Conservation (phyloP, 2,329 filamentous ascomycete genomes). For the Aspergillus sp. region DNA sequence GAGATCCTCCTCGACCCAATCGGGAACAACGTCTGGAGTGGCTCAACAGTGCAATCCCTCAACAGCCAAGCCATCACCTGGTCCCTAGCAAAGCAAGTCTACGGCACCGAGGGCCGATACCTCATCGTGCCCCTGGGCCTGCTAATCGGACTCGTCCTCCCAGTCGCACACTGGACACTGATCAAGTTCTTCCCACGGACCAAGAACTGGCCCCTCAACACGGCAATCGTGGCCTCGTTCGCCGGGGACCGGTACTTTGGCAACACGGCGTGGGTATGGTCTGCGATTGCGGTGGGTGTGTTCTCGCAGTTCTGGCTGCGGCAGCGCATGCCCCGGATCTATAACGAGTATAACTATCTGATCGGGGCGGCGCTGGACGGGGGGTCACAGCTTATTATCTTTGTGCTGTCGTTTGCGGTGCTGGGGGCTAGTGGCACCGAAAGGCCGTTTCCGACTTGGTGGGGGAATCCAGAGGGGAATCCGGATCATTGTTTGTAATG, state of each 20-base stretch:
- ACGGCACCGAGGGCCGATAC: conserved; percentile 47
- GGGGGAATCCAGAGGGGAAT: conserved; percentile 5
- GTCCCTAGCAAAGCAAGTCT: conserved; percentile 56
- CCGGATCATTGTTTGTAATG: neutral
- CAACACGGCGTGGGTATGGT: conserved; percentile 3
- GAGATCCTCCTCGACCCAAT: conserved; percentile 47
- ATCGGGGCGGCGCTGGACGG: conserved; percentile 10
- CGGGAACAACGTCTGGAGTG: conserved; percentile 55
- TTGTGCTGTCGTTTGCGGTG: conserved; percentile 13
- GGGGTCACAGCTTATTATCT: conserved; percentile 6
- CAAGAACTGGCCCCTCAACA: conserved; percentile 9
- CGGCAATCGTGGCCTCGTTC: conserved; percentile 4
- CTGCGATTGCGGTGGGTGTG: neutral
- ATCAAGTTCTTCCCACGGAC: conserved; percentile 17
- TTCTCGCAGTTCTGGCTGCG: conserved; percentile 10
- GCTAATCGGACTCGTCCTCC: conserved; percentile 47
- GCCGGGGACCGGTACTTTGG: conserved; percentile 4
- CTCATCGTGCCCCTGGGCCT: conserved; percentile 53
- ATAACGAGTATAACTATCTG: conserved; percentile 12
- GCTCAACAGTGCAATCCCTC: conserved; percentile 49
- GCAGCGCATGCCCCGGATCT: conserved; percentile 1
- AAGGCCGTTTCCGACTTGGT: conserved; percentile 8
- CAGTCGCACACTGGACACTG: conserved; percentile 43
- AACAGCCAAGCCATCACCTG: conserved; percentile 39
- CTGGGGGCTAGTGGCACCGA: conserved; percentile 8